These are phyloP conservation scores for Arctostaphylos glauca DNA, from an alignment of 148 eudicot genomes.

Conservation along the genomic window DNA sequence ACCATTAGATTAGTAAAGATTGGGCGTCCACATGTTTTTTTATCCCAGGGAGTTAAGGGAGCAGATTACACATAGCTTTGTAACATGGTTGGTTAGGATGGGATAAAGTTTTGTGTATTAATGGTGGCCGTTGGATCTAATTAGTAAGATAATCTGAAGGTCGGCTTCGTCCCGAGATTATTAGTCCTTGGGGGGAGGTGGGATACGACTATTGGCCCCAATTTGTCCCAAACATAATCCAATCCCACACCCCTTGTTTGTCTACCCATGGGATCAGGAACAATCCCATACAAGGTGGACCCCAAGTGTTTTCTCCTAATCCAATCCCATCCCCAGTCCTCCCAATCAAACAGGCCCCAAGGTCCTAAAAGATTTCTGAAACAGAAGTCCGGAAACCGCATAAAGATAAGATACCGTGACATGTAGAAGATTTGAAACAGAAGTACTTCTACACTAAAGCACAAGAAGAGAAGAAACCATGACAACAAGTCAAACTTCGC, in stretches of 20 bases:
- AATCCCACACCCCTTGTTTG: neutral
- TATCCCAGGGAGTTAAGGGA: too few species aligned
- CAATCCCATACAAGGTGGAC: neutral
- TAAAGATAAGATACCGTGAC: neutral
- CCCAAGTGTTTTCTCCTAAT: neutral
- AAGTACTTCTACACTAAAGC: neutral
- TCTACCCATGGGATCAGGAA: neutral
- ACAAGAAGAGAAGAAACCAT: neutral
- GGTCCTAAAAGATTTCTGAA: neutral
- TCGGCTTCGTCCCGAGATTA: neutral
- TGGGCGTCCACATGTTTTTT: too few species aligned
- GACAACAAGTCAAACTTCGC: neutral
- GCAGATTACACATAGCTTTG: neutral
- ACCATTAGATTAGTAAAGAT: too few species aligned
- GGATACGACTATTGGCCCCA: neutral
- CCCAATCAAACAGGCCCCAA: neutral
- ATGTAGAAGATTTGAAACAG: neutral
- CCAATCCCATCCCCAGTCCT: too few species aligned
- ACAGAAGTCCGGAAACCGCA: conserved; percentile 10
- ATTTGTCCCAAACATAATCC: neutral
- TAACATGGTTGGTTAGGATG: neutral
- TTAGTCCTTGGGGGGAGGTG: neutral
- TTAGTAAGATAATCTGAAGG: neutral
- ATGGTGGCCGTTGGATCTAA: neutral
- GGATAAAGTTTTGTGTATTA: neutral